These are phyloP conservation scores for Wickerhamomyces queroliae DNA, from an alignment of 805 yeast genomes.

Conservation along the genomic window DNA sequence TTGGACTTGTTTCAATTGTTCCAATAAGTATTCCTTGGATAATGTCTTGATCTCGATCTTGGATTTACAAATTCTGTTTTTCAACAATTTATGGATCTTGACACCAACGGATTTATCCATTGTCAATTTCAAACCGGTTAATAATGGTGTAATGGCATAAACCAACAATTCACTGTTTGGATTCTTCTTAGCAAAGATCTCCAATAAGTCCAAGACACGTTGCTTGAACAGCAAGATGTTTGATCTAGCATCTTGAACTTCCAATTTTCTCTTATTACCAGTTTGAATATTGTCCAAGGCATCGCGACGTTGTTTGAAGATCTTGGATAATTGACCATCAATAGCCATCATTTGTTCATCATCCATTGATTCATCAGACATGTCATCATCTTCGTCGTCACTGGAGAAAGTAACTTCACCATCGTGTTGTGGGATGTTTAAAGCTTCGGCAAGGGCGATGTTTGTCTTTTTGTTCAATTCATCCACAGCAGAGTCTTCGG, in stretches of 20 bases:
- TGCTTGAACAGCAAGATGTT: conserved; percentile 74
- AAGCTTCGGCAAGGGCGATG: conserved; percentile 61
- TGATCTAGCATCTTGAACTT: conserved; percentile 73
- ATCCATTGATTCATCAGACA: conserved; percentile 80
- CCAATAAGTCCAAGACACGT: conserved; percentile 73
- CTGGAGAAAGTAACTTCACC: conserved; percentile 35
- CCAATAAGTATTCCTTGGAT: conserved; percentile 19
- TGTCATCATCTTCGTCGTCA: conserved; percentile 47
- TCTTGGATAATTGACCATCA: conserved; percentile 75
- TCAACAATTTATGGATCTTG: conserved; percentile 69
- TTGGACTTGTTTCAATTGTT: conserved; percentile 36
- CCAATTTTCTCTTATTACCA: conserved; percentile 65
- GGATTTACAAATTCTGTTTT: conserved; percentile 49
- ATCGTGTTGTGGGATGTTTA: conserved; percentile 53
- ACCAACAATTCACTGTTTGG: conserved; percentile 30
- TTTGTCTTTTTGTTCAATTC: conserved; percentile 51
- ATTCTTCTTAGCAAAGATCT: conserved; percentile 42
- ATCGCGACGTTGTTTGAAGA: conserved; percentile 77
- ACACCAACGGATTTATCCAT: conserved; percentile 64
- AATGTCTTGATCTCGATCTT: conserved; percentile 23
- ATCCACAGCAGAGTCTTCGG: conserved; percentile 17
- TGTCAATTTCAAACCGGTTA: conserved; percentile 59
- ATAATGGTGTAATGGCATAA: conserved; percentile 46
- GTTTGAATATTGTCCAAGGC: conserved; percentile 49
- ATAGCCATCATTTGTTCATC: conserved; percentile 96